These are phyloP conservation scores for Backusella parvicylindrica DNA, from an alignment of 192 early-diverging fungal species.

Conservation along the genomic window DNA sequence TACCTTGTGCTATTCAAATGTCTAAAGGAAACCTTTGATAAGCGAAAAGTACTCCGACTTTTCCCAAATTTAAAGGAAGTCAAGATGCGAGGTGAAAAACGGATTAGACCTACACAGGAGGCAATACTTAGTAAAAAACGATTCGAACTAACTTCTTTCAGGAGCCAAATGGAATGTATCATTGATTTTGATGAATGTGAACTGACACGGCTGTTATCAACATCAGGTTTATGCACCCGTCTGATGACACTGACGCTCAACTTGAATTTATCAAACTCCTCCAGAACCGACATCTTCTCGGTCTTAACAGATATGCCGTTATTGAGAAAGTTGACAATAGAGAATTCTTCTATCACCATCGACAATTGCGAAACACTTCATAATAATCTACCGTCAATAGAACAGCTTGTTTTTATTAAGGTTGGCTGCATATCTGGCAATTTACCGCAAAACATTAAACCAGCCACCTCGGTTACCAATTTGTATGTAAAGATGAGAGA, in stretches of 20 bases:
- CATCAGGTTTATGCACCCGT: not conserved
- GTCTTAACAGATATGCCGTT: not conserved
- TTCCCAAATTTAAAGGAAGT: not conserved
- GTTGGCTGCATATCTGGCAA: not conserved
- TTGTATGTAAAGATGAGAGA: not conserved
- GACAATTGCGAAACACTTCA: not conserved
- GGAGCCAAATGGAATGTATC: not conserved
- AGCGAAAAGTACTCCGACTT: not conserved
- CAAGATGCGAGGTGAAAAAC: not conserved
- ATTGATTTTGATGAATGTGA: not conserved
- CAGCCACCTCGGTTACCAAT: not conserved
- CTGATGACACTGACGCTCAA: not conserved
- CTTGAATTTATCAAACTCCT: not conserved
- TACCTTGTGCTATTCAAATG: not conserved
- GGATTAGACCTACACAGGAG: not conserved
- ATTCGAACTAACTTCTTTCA: not conserved
- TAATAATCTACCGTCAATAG: not conserved
- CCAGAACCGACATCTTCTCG: not conserved
- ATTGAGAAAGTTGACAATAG: not conserved
- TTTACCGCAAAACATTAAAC: not conserved
- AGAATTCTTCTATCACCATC: not conserved
- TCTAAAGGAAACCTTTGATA: not conserved
- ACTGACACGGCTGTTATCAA: not conserved
- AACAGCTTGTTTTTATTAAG: not conserved
- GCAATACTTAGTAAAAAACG: not conserved